Percentiles rank a stretch among this genome's conserved stretches.
Evolutionary conservation across 2,329 filamentous ascomycete genomes (phyloP).

Genomic region (Aspergillus eucalypticola): DNA sequence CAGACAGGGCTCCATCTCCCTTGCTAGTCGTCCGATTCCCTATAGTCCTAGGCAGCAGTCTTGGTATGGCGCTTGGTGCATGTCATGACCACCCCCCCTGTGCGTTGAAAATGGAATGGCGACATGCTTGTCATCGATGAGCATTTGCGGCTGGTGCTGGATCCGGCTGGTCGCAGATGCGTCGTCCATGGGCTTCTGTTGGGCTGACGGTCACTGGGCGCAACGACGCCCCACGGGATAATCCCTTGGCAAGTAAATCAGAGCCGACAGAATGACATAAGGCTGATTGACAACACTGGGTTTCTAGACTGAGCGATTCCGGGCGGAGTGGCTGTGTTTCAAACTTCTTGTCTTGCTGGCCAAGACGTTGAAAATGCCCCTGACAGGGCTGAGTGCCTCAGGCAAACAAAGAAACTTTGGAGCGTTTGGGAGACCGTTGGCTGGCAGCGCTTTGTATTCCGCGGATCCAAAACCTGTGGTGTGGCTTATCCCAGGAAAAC

Average conservation of each 20-base stretch:
- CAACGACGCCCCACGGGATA: background rate
- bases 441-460: background rate
- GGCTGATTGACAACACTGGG: background rate
- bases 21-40: background rate
- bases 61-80: background rate
- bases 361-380: background rate
- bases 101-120: background rate
- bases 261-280: background rate
- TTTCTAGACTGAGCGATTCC: background rate
- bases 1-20: background rate
- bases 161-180: background rate
- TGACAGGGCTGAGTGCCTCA: slow-evolving; percentile 1
- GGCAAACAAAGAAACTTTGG: background rate
- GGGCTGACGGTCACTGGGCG: background rate
- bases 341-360: no score
- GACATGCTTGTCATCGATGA: slow-evolving; percentile 3
- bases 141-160: background rate
- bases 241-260: background rate
- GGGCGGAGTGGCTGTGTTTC: no score
- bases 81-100: background rate
- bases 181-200: background rate
- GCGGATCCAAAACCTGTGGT: no score
- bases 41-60: slow-evolving; percentile 2
- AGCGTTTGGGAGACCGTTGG: background rate
- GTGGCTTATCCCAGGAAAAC: background rate